Evolutionary conservation across 2,329 filamentous ascomycete genomes (phyloP).

Genomic region (Alternaria sp.): DNA sequence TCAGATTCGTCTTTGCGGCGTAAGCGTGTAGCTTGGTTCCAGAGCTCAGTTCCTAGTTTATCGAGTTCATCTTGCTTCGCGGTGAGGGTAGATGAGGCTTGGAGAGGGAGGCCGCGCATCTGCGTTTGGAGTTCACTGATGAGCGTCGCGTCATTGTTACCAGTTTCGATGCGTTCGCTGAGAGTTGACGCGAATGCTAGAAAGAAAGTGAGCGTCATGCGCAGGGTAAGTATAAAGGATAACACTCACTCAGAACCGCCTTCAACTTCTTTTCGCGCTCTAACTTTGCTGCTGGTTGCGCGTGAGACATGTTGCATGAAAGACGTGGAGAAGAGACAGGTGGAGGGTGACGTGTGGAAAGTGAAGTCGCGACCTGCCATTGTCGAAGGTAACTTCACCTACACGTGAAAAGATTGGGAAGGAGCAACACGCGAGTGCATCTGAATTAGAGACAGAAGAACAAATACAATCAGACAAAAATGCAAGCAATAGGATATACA

Average conservation of each 20-base stretch:
- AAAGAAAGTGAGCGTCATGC: conserved; percentile 17
- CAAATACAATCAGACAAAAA: background rate
- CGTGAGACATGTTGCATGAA: conserved; percentile 36
- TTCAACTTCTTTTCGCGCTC: conserved; percentile 51
- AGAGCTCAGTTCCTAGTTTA: conserved; percentile 65
- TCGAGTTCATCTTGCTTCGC: conserved; percentile 63
- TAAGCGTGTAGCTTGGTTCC: conserved; percentile 71
- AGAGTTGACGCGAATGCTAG: conserved; percentile 48
- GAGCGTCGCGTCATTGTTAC: conserved; percentile 28
- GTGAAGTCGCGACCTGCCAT: conserved; percentile 2
- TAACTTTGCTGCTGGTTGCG: conserved; percentile 27
- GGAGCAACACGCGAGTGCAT: background rate
- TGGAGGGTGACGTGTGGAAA: background rate
- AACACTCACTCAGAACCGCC: conserved; percentile 39
- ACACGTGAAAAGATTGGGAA: background rate
- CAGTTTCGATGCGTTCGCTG: conserved; percentile 30
- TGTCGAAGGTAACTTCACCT: background rate
- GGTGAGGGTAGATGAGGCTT: conserved; percentile 32
- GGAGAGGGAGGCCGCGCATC: conserved; percentile 52
- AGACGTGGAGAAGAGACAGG: no score
- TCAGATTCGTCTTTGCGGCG: conserved; percentile 28
- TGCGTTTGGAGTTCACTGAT: conserved; percentile 52
- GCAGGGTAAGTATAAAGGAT: background rate
- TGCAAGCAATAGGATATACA: conserved; percentile 2
- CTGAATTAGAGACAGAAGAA: background rate